A percentile compares a stretch with the other conserved stretches of the same genome.
These are phyloP conservation scores for Dissophora ornata DNA, from an alignment of 192 early-diverging fungal genomes.

Conservation along the genomic window DNA sequence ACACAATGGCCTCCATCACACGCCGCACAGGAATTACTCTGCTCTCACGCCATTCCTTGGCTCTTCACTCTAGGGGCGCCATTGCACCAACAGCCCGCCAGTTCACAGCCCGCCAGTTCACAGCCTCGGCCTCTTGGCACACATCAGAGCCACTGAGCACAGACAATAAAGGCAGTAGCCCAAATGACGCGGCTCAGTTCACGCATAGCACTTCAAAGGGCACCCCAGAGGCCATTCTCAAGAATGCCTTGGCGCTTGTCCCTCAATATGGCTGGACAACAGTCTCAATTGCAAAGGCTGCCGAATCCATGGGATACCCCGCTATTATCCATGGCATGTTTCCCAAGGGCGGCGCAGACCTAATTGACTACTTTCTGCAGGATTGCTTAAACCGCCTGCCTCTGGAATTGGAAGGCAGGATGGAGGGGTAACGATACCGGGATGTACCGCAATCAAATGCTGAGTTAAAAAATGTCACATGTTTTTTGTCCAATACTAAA, in stretches of 20 bases:
- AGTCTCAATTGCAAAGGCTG: constrained; percentile 70
- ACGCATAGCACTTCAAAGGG: no score
- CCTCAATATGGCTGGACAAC: constrained; percentile 80
- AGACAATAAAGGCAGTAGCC: neutral
- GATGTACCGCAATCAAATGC: no score
- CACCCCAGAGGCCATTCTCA: constrained; percentile 64
- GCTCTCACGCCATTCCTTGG: constrained; percentile 5
- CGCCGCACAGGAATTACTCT: constrained; percentile 7
- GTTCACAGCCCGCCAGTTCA: constrained; percentile 22
- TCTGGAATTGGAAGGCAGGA: constrained; percentile 71
- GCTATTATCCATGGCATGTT: constrained; percentile 77
- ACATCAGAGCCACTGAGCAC: neutral
- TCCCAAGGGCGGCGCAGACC: constrained; percentile 69
- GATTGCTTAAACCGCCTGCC: constrained; percentile 68
- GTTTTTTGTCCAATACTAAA: no score
- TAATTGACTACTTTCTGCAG: constrained; percentile 83
- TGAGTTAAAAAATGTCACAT: no score
- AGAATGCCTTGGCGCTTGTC: constrained; percentile 74
- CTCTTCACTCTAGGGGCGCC: neutral
- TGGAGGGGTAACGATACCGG: constrained; percentile 63
- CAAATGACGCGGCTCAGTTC: no score
- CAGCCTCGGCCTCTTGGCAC: constrained; percentile 18
- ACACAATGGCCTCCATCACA: neutral
- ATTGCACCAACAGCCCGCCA: no score
- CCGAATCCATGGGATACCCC: constrained; percentile 75